Percentiles rank a stretch among this genome's conserved stretches.
Conservation (phyloP, 441 rosid species). For the Biscutella laevigata region DNA sequence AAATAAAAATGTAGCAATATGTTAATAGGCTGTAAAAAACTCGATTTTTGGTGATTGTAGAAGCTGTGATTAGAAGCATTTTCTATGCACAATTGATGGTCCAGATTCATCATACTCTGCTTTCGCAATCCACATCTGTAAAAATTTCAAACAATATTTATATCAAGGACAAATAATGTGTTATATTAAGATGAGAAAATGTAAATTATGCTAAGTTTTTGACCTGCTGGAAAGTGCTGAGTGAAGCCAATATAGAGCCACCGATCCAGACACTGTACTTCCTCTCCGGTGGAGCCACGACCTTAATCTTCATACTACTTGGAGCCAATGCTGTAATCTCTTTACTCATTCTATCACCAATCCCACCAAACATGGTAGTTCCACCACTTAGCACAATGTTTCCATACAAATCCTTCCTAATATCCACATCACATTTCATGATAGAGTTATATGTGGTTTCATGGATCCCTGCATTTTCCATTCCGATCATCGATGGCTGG, state of each 20-base stretch:
- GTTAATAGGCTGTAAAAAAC: neutral
- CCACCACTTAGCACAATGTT: conserved; percentile 52
- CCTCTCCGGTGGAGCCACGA: conserved; percentile 67
- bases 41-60: neutral
- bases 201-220: neutral
- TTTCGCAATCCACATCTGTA: conserved; percentile 88
- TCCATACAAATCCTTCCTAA: conserved; percentile 42
- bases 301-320: too few relatives aligned
- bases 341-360: conserved; percentile 45
- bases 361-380: conserved; percentile 46
- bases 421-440: conserved; percentile 47
- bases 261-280: conserved; percentile 68
- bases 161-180: neutral
- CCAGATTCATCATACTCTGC: conserved; percentile 79
- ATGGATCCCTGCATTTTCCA: conserved; percentile 47
- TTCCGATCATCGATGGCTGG: conserved; percentile 47
- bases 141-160: neutral
- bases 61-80: conserved; percentile 48
- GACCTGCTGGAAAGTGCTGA: conserved; percentile 62
- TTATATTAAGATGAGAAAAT: neutral
- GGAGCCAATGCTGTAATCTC: conserved; percentile 44
- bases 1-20: neutral
- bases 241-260: conserved; percentile 57
- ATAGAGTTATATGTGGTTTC: conserved; percentile 49
- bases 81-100: conserved; percentile 79